Conservation (phyloP, 768 basidiomycete genomes). For the Cystofilobasidium ferigula region DNA sequence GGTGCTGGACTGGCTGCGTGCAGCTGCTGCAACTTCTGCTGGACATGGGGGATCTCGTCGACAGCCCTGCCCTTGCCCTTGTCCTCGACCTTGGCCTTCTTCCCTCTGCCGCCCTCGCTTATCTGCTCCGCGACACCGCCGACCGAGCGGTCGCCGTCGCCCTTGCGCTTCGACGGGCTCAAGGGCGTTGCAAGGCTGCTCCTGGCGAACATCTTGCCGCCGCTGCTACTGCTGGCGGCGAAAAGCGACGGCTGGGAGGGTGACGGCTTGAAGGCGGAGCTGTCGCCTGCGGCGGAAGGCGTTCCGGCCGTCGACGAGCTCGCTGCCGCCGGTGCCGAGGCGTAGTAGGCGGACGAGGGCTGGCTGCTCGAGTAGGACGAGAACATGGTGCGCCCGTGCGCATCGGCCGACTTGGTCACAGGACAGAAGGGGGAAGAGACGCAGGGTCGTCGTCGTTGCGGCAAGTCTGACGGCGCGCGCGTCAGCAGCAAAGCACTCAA, state of each 20-base stretch:
- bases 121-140: neutral
- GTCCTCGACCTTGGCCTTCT: neutral
- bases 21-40: neutral
- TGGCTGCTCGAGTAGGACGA: neutral
- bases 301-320: neutral
- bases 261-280: neutral
- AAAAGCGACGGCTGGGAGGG: neutral
- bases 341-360: neutral
- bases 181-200: neutral
- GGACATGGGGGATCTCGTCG: neutral
- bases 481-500: no score
- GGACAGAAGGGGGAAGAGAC: no score
- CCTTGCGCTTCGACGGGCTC: slow-evolving; percentile 1
- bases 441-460: no score
- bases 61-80: neutral
- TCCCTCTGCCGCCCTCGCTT: neutral
- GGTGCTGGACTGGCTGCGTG: neutral
- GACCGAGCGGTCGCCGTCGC: neutral
- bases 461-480: no score
- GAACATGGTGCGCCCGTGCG: neutral
- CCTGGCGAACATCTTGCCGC: no score
- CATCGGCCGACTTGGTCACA: neutral
- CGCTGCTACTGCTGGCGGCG: neutral
- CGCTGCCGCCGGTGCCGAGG: neutral
- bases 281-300: neutral